These are phyloP conservation scores for Vicia sativa DNA, from an alignment of 306 rosid species.

Conservation along the genomic window DNA sequence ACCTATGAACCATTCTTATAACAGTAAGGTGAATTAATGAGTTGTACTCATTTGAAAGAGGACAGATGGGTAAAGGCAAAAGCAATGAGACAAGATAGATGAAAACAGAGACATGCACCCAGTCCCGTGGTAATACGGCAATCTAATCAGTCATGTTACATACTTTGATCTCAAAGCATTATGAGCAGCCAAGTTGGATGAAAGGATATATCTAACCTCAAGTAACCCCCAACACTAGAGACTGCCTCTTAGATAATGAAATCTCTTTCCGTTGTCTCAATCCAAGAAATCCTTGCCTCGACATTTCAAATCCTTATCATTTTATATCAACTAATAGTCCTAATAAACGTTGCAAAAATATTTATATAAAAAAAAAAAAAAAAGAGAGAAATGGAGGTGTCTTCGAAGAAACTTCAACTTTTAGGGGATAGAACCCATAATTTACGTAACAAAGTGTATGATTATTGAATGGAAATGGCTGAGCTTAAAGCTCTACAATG, in stretches of 20 bases:
- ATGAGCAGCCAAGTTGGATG: neutral
- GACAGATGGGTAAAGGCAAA: slow-evolving; percentile 8
- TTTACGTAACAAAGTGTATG: too few relatives aligned
- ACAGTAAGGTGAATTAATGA: slow-evolving; percentile 18
- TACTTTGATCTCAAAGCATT: slow-evolving; percentile 5
- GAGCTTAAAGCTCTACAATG: too few relatives aligned
- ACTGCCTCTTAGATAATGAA: slow-evolving; percentile 9
- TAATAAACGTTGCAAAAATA: slow-evolving; percentile 18
- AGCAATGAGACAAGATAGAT: neutral
- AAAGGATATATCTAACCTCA: neutral
- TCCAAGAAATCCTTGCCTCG: slow-evolving; percentile 22
- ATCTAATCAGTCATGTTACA: slow-evolving; percentile 1
- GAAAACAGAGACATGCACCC: too few relatives aligned
- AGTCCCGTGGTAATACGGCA: neutral
- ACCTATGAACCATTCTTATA: slow-evolving; percentile 10
- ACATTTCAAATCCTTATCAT: slow-evolving; percentile 7
- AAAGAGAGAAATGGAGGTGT: neutral
- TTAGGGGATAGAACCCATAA: too few relatives aligned
- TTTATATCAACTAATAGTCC: slow-evolving; percentile 13
- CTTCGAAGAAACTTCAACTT: slow-evolving; percentile 25
- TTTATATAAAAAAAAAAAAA: neutral
- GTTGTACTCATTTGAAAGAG: slow-evolving; percentile 11
- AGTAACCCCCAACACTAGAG: slow-evolving; percentile 16
- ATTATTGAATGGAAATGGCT: too few relatives aligned
- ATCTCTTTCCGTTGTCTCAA: slow-evolving; percentile 11